Evolutionary conservation across 129 eudicot genomes (phyloP), one percentile per base, ranked within the genome.

Genomic region (Scalesia atractyloides): DNA sequence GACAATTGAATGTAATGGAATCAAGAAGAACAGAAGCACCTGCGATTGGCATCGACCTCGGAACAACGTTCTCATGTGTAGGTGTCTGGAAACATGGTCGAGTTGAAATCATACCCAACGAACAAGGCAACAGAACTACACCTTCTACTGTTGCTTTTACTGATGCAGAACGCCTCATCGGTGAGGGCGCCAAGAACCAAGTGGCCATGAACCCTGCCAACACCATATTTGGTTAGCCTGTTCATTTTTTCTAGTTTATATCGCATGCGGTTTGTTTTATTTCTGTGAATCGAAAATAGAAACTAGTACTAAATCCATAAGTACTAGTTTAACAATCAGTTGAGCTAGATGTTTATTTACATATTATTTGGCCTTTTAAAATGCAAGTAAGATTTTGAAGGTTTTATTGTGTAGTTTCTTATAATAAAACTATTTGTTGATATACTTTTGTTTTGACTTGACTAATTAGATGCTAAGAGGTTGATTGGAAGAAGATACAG

Each of bases 401-500:
- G 34, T n/a, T n/a, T n/a, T n/a, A n/a, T n/a, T 30, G 34, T 30
- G 34, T 30, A 30, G 34, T 30, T 30, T 30, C 34, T 30, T 30
- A 30, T 30, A 30, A 0, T 1, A 30, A 30, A 30, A 30, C 34
- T 30, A 17, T 53, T 53, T 53, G 26, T 17, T 53, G 59, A n/a
- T n/a, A 53, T 15, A 6, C 9, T 18, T 17, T n/a, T 53, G 12
- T 53, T 53, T 53, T 15, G 18, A 53, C 59, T 39, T 4, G 9
- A 20, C 12, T 43, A 14, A 13, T 69, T 30, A 76, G 74, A 76
- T 60, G 70, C 77, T 13, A 73, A 73, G 60, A 61, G 77, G 34
- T 73, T 73, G 48, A 73, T 73, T 26, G 77, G 77, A 24, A 61
- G 74, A 20, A 69, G 64, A 33, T 52, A 16, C 9, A 69, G 74